Evolutionary conservation across 306 rosid genomes (phyloP), one percentile per base, ranked within the genome.

Genomic region (Ammopiptanthus mongolicus): DNA sequence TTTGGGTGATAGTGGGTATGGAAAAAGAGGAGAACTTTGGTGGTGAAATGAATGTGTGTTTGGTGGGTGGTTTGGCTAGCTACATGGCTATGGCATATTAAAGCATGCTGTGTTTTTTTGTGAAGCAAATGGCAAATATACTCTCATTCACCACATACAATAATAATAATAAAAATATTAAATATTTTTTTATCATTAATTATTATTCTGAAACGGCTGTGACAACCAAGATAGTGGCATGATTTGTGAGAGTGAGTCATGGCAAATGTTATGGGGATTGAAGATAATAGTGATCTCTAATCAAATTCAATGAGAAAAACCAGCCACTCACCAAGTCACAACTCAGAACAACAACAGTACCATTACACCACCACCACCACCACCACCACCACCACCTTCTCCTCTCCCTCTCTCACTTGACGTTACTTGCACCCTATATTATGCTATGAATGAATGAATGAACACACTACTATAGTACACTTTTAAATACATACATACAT

Each of bases 221-320:
- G 56, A 66, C 23, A 80, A 66, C 83, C 75, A 80, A 75, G 80
- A 77, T 78, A 76, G 56, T 36, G 82, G 76, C 87, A 74, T 82
- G 91, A 90, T 88, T 90, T 90, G 64, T 70, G 85, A 28, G 78
- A 23, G 80, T 4, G 87, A 86, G 86, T 81, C 76, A 86, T 68
- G 91, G 88, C 81, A 88, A 86, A 88, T 83, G 77, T 84, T 80
- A 59, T 65, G 73, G 10, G 37, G 8, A n/a, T 4, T 29, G 12
- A 10, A 8, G 33, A 59, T 25, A 7, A 22, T 71, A 19, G 64
- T 21, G 37, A n/a, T n/a, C n/a, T n/a, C n/a, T 37, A 18, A 73
- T 51, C 46, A n/a, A 14, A n/a, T n/a, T n/a, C 8, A 8, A 25
- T 39, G 0, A 76, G 25, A 22, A 21, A 64, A 80, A 53, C 52